These are phyloP conservation scores for Mrakia hoshinonis DNA, from an alignment of 768 basidiomycete species.

Conservation along the genomic window DNA sequence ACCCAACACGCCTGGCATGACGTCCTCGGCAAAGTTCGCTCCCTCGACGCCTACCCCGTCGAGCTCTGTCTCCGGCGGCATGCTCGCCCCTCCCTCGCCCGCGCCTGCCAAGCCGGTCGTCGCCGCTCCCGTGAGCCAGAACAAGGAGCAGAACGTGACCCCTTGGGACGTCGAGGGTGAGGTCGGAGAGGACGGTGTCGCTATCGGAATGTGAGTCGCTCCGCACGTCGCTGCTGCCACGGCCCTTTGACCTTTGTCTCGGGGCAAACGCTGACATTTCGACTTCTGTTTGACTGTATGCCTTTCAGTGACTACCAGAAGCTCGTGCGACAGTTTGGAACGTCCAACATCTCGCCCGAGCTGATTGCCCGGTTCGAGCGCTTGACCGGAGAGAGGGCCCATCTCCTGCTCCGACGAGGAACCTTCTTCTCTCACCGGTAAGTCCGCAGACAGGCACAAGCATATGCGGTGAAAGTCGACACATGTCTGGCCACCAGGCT, in stretches of 20 bases:
- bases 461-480: no score
- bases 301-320: slow-evolving; percentile 98
- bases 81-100: slow-evolving; percentile 22
- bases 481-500: no score
- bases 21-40: not conserved
- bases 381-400: slow-evolving; percentile 78
- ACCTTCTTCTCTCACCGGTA: slow-evolving; percentile 98
- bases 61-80: slow-evolving; percentile 8
- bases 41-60: not conserved
- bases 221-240: not conserved
- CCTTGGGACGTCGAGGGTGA: slow-evolving; percentile 97
- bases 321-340: slow-evolving; percentile 87
- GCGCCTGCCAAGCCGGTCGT: not conserved
- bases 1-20: not conserved
- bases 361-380: slow-evolving; percentile 82
- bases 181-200: slow-evolving; percentile 72
- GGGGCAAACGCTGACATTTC: no score
- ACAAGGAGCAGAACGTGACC: slow-evolving; percentile 68
- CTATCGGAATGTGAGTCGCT: slow-evolving; percentile 47
- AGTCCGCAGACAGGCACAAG: no score
- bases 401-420: slow-evolving; percentile 76
- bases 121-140: slow-evolving; percentile 1
- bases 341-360: slow-evolving; percentile 63
- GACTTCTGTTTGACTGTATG: no score
- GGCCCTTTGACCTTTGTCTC: no score